Percentiles rank a stretch among this genome's conserved stretches.
Evolutionary conservation across 768 basidiomycete species (phyloP).

Genomic region (Pholiota conissans): DNA sequence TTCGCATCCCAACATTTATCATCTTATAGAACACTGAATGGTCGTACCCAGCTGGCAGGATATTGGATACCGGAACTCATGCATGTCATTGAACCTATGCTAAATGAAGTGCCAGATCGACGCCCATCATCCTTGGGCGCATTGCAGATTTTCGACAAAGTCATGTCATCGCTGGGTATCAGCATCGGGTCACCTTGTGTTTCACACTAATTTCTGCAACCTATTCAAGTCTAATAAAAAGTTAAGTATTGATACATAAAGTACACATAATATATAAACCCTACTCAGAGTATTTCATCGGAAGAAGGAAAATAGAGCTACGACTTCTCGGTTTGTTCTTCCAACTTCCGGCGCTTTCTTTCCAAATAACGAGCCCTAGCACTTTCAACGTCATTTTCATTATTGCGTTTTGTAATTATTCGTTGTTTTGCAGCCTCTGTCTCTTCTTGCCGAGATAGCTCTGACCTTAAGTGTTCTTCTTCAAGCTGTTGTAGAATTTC

Average conservation of each 20-base stretch:
- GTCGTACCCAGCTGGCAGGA: conserved; percentile 48
- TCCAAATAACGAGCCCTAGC: conserved; percentile 75
- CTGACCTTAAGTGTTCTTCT: conserved; percentile 64
- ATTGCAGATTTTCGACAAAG: conserved; percentile 50
- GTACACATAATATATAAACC: conserved; percentile 5
- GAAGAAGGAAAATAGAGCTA: not conserved
- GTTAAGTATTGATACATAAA: conserved; percentile 9
- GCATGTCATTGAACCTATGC: conserved; percentile 57
- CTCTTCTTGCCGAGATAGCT: conserved; percentile 53
- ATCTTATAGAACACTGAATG: not conserved
- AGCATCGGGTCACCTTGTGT: conserved; percentile 9
- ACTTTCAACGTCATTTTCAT: conserved; percentile 67
- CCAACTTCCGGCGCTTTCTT: conserved; percentile 77
- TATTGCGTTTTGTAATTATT: conserved; percentile 73
- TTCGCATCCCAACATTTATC: conserved; percentile 24
- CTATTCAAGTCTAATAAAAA: conserved; percentile 3
- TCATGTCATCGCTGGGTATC: conserved; percentile 42
- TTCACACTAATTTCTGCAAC: not conserved
- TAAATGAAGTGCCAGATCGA: conserved; percentile 47
- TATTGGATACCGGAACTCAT: conserved; percentile 61
- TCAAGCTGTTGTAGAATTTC: conserved; percentile 81
- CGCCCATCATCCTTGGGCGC: conserved; percentile 53
- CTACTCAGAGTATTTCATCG: not conserved
- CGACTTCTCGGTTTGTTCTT: conserved; percentile 28
- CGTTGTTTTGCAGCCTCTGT: conserved; percentile 69